These are phyloP conservation scores for Colletotrichum echinochloae DNA, from an alignment of 2,329 filamentous ascomycete genomes.

Conservation along the genomic window DNA sequence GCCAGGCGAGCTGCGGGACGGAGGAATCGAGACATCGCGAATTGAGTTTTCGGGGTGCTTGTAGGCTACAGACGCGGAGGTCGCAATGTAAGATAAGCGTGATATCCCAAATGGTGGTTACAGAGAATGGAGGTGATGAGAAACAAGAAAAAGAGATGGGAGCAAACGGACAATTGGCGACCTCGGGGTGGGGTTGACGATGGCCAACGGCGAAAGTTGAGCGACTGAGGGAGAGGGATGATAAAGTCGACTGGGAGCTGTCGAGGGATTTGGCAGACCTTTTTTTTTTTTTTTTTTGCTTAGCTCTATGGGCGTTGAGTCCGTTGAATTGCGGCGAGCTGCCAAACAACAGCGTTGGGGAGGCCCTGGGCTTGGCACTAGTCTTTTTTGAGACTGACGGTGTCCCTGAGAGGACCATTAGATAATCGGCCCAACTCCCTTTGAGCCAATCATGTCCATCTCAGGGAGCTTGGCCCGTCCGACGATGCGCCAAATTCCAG, in stretches of 20 bases:
- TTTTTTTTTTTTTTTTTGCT: conserved; percentile 37
- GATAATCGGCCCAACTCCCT: conserved; percentile 24
- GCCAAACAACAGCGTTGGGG: conserved; percentile 41
- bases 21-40: conserved; percentile 63
- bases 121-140: not conserved
- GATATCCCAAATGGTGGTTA: conserved; percentile 2
- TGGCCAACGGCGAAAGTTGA: conserved; percentile 39
- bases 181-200: conserved; percentile 35
- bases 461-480: conserved; percentile 3
- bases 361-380: conserved; percentile 30
- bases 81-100: conserved; percentile 22
- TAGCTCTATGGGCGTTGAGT: conserved; percentile 42
- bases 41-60: conserved; percentile 29
- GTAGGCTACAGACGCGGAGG: conserved; percentile 10
- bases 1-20: conserved; percentile 64
- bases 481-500: conserved; percentile 13
- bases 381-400: not conserved
- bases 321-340: conserved; percentile 43
- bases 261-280: conserved; percentile 42
- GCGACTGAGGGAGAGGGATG: conserved; percentile 39
- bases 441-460: not conserved
- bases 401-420: not conserved
- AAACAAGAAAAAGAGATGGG: not conserved
- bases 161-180: conserved; percentile 11
- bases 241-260: conserved; percentile 38